Conservation (phyloP, 768 basidiomycete genomes). For the Naganishia kalamii region DNA sequence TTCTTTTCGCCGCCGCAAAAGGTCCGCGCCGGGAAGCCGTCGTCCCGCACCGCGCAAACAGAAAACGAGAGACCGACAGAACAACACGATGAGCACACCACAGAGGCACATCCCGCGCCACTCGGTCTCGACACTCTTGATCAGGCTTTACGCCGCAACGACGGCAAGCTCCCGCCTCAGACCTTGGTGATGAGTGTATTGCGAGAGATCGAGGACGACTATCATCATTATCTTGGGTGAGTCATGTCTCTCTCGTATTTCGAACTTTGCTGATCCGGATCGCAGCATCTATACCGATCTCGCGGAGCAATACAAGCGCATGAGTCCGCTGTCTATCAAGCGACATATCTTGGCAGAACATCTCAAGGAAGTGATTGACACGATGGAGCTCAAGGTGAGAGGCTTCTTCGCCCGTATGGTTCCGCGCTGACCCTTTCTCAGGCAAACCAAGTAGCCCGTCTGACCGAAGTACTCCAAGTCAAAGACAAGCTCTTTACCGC, state of each 20-base stretch:
- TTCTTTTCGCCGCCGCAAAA: slow-evolving; percentile 54
- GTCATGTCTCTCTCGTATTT: slow-evolving; percentile 32
- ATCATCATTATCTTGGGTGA: slow-evolving; percentile 87
- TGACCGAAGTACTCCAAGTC: slow-evolving; percentile 22
- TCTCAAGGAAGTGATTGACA: slow-evolving; percentile 81
- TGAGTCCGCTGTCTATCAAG: slow-evolving; percentile 79
- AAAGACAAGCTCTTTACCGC: slow-evolving; percentile 19
- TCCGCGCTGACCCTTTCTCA: background rate
- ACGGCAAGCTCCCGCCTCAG: slow-evolving; percentile 66
- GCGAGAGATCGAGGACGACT: slow-evolving; percentile 87
- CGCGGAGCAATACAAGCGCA: slow-evolving; percentile 83
- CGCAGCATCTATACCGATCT: slow-evolving; percentile 79
- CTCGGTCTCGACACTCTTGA: slow-evolving; percentile 45
- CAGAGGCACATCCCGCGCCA: background rate
- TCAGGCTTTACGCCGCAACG: slow-evolving; percentile 54
- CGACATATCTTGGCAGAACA: slow-evolving; percentile 82
- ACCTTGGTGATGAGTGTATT: slow-evolving; percentile 77
- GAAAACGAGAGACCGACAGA: background rate
- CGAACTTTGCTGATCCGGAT: background rate
- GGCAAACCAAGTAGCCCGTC: slow-evolving; percentile 25
- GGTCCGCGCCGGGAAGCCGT: slow-evolving; percentile 52
- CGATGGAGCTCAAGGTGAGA: slow-evolving; percentile 80
- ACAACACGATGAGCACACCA: slow-evolving; percentile 12
- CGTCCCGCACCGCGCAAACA: background rate
- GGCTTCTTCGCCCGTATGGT: background rate